Base-by-base conservation (phyloP, 2,329 filamentous ascomycete genomes). In the Phialophora verrucosa region DNA sequence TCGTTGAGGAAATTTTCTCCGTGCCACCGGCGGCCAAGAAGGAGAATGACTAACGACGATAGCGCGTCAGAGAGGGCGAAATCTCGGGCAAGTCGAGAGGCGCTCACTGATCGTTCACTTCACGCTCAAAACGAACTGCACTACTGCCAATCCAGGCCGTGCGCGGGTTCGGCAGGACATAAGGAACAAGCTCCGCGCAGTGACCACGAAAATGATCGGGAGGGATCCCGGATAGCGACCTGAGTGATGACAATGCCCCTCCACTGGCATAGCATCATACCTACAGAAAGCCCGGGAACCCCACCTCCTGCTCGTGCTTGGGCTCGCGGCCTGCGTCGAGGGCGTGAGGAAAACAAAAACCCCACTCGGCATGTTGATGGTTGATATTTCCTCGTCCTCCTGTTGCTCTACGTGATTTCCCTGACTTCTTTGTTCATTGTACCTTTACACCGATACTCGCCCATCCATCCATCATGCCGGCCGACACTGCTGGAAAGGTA, bases 401-500 rank as follows among this genome's bases (percentile, higher is more conserved):
- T 14, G 17, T 17, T 38, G 31, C 31, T 61, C 31, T 51, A 17
- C 49, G 8, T 61, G 29, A 35, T 55, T 17, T 31, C 17, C 29
- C 29, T 42, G 27, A 53, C 31, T 38, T 10, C 47, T 27, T 27
- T 6, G 14, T 42, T 61, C 29, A 25, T 38, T 53, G 31, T 38
- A 42, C 17, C 25, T 20, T 20, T 12, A n/a, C 38, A n/a, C 38
- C 20, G 10, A 23, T 25, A 23, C 42, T 31, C 27, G 25, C 27
- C 14, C 23, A 61, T 54, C 59, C 27, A 61, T 54, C 49, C 35
- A 55, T 62, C 59, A 72, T 72, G 71, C 60, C 71, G 64, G 66
- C 69, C 35, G 70, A 68, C 49, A 72, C 71, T 38, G 69, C 59
- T 65, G 71, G 71, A 72, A 72, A 72, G 71, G 71, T 71, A 58